Evolutionary conservation across 495 filamentous ascomycete species (phyloP).

Genomic region (Clavariopsis aquatica): DNA sequence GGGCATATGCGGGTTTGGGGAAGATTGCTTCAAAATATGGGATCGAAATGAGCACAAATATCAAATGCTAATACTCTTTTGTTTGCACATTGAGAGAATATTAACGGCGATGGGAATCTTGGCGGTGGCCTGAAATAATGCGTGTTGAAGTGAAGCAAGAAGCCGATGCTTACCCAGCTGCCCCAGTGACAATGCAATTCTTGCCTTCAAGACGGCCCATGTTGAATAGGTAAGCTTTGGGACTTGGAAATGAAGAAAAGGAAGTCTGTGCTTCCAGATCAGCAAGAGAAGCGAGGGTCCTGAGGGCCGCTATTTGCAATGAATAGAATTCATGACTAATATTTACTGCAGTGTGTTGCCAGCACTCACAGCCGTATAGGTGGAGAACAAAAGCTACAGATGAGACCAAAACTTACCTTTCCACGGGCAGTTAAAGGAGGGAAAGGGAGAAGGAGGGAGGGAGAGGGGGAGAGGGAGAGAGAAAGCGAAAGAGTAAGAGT

Average conservation of each 20-base stretch:
- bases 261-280: conserved; percentile 4
- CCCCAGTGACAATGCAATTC: conserved; percentile 92
- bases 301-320: background rate
- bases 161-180: conserved; percentile 69
- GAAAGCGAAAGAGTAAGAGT: background rate
- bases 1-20: background rate
- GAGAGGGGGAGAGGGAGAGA: background rate
- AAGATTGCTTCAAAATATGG: background rate
- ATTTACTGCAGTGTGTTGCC: conserved; percentile 1
- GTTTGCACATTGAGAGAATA: too few relatives aligned
- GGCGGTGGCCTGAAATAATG: too few relatives aligned
- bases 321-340: conserved; percentile 23
- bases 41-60: too few relatives aligned
- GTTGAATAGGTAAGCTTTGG: conserved; percentile 29
- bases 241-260: background rate
- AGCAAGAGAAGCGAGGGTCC: background rate
- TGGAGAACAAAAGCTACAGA: background rate
- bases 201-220: conserved; percentile 74
- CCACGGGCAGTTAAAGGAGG: background rate
- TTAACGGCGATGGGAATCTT: too few relatives aligned
- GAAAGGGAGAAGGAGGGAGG: conserved; percentile 7
- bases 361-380: background rate
- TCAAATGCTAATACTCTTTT: too few relatives aligned
- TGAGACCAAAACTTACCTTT: background rate
- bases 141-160: background rate